Base-by-base conservation (phyloP, 2,329 filamentous ascomycete genomes). In the Aphanoascus verrucosus region DNA sequence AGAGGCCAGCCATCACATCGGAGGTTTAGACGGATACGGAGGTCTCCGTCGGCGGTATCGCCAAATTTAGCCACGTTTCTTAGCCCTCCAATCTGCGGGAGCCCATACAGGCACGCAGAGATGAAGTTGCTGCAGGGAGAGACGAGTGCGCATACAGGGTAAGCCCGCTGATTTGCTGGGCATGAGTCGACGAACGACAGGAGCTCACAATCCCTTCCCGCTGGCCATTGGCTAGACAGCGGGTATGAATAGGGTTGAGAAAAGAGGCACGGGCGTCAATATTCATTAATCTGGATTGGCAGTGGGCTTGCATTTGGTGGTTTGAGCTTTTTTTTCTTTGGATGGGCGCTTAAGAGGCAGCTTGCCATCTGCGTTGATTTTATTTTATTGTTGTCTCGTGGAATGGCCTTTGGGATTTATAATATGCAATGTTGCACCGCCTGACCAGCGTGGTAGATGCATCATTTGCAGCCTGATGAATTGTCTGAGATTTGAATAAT, bases 11-110 rank as follows among this genome's bases (percentile, higher is more conserved):
- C 17, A 44, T 8, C 17, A 23, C 20, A 28, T 23, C 17, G 41
- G 11, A 9, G 12, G 32, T 42, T 20, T 50, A 20, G 20, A 28
- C 38, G n/a, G 20, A 23, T 50, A 20, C 38, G 48, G 48, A 20
- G 38, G 32, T 50, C 28, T 42, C 48, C 37, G 38, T 23, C 15
- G 38, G 31, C 20, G 38, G 48, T 14, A 43, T 34, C 14, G 48
- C 38, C 38, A 43, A 20, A 50, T 42, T 35, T 38, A 50, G 48
- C 48, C 48, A 50, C 48, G 48, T 50, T 43, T 34, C 17, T 28
- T 15, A 11, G 11, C 38, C 20, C 23, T 43, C 37, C 32, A 28
- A 7, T 28, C 23, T 28, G 23, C 23, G 23, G 23, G 23, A 28
- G 3, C 3, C 23, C 23, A 28, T 28, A 28, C 23, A 28, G 7